Evolutionary conservation across 345 rosid genomes (phyloP).

Genomic region (Aquilaria yunnanensis): DNA sequence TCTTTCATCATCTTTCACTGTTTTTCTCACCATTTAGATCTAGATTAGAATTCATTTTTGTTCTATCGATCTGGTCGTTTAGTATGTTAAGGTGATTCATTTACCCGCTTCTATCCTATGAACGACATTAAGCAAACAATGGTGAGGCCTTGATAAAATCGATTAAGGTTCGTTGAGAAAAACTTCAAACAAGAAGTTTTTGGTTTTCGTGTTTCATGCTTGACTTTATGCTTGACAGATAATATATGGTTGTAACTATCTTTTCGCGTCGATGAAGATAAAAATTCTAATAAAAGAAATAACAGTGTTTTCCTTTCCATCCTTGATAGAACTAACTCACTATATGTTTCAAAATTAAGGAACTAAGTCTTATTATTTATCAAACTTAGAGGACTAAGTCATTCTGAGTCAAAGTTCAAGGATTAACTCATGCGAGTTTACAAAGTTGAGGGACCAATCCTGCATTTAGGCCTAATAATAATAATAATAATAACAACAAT

Average conservation of each 20-base stretch:
- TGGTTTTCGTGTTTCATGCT: slow-evolving; percentile 30
- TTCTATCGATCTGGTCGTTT: not conserved
- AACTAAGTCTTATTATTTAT: no score
- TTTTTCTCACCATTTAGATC: not conserved
- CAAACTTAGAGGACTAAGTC: no score
- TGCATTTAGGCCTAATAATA: no score
- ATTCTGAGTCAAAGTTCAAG: no score
- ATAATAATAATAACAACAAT: no score
- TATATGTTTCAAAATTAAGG: no score
- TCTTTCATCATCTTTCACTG: no score
- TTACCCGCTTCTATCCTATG: slow-evolving; percentile 42
- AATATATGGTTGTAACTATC: not conserved
- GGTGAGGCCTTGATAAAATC: slow-evolving; percentile 32
- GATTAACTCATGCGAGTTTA: no score
- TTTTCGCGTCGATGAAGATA: not conserved
- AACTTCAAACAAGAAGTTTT: not conserved
- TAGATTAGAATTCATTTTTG: not conserved
- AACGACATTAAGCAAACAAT: slow-evolving; percentile 15
- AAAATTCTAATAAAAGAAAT: no score
- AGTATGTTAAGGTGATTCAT: slow-evolving; percentile 62
- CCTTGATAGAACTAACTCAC: no score
- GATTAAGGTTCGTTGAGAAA: slow-evolving; percentile 66
- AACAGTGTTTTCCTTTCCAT: no score
- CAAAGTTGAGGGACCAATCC: no score
- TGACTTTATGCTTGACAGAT: slow-evolving; percentile 17